Conservation (phyloP, 345 rosid genomes). For the Boechera divaricarpa region DNA sequence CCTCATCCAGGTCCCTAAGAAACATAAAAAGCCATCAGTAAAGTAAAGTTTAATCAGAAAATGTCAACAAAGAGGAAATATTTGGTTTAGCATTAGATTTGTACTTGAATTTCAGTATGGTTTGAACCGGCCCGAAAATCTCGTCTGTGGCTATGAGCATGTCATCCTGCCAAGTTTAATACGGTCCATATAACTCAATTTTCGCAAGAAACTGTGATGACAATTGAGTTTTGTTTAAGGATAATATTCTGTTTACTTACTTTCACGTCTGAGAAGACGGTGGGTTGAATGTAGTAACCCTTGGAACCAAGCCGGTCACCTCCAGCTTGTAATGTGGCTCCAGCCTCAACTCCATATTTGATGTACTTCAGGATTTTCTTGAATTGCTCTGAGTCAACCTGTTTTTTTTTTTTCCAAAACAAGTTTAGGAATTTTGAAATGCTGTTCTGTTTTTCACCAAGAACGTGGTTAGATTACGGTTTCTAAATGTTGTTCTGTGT, state of each 20-base stretch:
- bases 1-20: constrained; percentile 76
- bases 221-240: neutral
- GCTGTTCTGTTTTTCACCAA: constrained; percentile 23
- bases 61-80: neutral
- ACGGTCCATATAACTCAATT: neutral
- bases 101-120: constrained; percentile 88
- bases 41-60: neutral
- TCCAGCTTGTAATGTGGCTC: constrained; percentile 92
- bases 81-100: constrained; percentile 25
- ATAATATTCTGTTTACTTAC: constrained; percentile 44
- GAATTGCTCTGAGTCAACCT: constrained; percentile 82
- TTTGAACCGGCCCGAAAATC: constrained; percentile 95
- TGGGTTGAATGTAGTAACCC: constrained; percentile 89
- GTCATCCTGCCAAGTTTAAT: constrained; percentile 62
- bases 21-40: constrained; percentile 29
- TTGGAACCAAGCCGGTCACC: constrained; percentile 73
- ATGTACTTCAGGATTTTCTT: constrained; percentile 73
- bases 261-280: constrained; percentile 93
- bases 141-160: constrained; percentile 91
- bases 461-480: constrained; percentile 11
- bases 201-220: neutral
- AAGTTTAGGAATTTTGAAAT: constrained; percentile 19
- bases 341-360: constrained; percentile 70
- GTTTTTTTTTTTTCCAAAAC: neutral
- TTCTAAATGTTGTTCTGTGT: constrained; percentile 25